These are phyloP conservation scores for Diaporthe eres DNA, from an alignment of 2,329 filamentous ascomycete genomes.

Conservation along the genomic window DNA sequence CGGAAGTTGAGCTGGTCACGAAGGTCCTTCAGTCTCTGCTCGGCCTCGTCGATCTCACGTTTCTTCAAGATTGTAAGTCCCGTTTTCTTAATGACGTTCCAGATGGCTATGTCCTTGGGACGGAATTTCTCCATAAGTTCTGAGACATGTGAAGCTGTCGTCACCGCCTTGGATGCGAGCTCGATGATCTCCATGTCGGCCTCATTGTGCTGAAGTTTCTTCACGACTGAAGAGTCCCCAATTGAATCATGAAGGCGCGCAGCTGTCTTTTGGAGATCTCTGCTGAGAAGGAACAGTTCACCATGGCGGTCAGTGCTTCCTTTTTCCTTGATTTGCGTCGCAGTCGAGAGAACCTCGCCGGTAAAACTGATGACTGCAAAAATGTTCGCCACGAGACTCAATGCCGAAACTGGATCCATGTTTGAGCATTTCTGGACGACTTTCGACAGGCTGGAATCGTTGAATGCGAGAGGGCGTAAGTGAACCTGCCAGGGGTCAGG, in stretches of 20 bases:
- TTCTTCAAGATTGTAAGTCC: background rate
- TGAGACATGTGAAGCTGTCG: background rate
- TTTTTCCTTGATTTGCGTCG: background rate
- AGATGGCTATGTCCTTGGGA: background rate
- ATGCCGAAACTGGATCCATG: constrained; percentile 3
- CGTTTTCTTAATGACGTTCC: background rate
- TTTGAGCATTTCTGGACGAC: no score
- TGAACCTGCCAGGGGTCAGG: background rate
- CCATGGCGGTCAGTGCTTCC: constrained; percentile 1
- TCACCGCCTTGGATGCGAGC: background rate
- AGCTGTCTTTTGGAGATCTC: background rate
- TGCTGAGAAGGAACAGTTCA: background rate
- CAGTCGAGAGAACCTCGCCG: constrained; percentile 8
- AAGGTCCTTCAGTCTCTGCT: constrained; percentile 6
- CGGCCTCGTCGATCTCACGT: constrained; percentile 10
- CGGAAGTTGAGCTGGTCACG: constrained; percentile 13
- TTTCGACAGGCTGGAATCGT: background rate
- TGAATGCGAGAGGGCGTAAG: background rate
- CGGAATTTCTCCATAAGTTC: background rate
- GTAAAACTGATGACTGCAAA: constrained; percentile 15
- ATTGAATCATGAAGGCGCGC: background rate
- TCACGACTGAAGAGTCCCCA: background rate
- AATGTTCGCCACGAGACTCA: constrained; percentile 15
- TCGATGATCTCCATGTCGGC: background rate
- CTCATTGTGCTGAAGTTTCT: background rate